phyloP scores from a whole-genome alignment of 257 asterid species.

The Ehretia macrophylla region DNA sequence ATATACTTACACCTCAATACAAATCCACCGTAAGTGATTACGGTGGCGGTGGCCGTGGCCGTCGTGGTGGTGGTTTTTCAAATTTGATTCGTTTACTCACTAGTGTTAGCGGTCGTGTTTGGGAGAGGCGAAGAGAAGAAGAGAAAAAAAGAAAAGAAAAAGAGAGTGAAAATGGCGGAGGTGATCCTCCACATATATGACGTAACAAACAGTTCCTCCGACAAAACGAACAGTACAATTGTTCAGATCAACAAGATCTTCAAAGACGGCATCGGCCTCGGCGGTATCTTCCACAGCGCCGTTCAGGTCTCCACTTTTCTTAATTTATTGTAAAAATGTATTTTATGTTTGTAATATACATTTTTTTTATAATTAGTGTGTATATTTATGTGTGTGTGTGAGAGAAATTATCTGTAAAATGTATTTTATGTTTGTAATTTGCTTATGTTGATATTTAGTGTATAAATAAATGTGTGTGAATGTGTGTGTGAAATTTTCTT shows the following conservation, averaged over 20 bases:
- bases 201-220: conserved; percentile 86
- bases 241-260: conserved; percentile 94
- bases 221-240: conserved; percentile 86
- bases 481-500: too few relatives aligned
- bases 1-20: too few relatives aligned
- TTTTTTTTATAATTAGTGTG: too few relatives aligned
- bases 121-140: neutral
- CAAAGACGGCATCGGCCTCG: conserved; percentile 96
- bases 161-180: conserved; percentile 44
- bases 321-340: neutral
- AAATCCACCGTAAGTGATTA: neutral
- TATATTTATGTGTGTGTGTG: too few relatives aligned
- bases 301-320: conserved; percentile 50
- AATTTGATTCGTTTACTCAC: neutral
- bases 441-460: too few relatives aligned
- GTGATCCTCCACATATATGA: conserved; percentile 94
- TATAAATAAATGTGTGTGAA: too few relatives aligned
- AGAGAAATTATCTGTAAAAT: too few relatives aligned
- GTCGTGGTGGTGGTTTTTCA: neutral
- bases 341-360: neutral
- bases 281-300: conserved; percentile 98
- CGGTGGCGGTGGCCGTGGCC: too few relatives aligned
- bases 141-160: neutral
- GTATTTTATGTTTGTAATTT: too few relatives aligned
- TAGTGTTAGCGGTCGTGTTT: neutral